phyloP scores from a whole-genome alignment of 192 early-diverging fungal species.

The Oehlia diaphana region DNA sequence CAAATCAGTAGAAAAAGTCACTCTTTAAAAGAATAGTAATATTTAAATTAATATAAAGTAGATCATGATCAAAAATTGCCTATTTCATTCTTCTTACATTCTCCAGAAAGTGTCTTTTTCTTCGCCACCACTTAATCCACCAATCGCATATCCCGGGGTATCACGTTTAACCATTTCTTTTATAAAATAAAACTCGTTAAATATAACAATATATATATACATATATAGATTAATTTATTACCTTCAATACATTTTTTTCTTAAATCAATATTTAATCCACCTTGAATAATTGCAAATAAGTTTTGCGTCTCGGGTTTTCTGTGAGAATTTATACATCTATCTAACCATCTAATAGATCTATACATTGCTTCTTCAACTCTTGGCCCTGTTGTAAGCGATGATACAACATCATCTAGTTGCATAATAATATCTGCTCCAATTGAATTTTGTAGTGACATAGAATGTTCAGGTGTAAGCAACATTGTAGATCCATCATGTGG shows the following conservation, averaged over 20 bases:
- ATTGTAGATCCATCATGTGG: slow-evolving; percentile 81
- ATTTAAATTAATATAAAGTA: slow-evolving; percentile 73
- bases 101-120: slow-evolving; percentile 85
- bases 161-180: slow-evolving; percentile 77
- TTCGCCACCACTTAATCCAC: slow-evolving; percentile 85
- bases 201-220: too few species aligned
- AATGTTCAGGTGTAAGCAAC: slow-evolving; percentile 85
- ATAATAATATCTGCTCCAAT: slow-evolving; percentile 91
- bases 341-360: slow-evolving; percentile 86
- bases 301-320: slow-evolving; percentile 71
- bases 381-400: slow-evolving; percentile 75
- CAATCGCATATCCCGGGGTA: slow-evolving; percentile 83
- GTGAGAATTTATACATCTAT: slow-evolving; percentile 79
- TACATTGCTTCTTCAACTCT: slow-evolving; percentile 90
- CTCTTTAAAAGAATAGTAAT: slow-evolving; percentile 33
- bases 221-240: background rate
- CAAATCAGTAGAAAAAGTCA: slow-evolving; percentile 75
- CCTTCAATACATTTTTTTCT: slow-evolving; percentile 68
- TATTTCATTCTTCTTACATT: slow-evolving; percentile 44
- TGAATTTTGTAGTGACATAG: slow-evolving; percentile 82
- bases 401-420: slow-evolving; percentile 90
- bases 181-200: background rate
- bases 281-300: slow-evolving; percentile 88
- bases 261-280: slow-evolving; percentile 70
- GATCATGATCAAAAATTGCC: slow-evolving; percentile 43